Evolutionary conservation across 106 monocot species (phyloP), one percentile per base, ranked within the genome.

Genomic region (Phalaenopsis equestris): DNA sequence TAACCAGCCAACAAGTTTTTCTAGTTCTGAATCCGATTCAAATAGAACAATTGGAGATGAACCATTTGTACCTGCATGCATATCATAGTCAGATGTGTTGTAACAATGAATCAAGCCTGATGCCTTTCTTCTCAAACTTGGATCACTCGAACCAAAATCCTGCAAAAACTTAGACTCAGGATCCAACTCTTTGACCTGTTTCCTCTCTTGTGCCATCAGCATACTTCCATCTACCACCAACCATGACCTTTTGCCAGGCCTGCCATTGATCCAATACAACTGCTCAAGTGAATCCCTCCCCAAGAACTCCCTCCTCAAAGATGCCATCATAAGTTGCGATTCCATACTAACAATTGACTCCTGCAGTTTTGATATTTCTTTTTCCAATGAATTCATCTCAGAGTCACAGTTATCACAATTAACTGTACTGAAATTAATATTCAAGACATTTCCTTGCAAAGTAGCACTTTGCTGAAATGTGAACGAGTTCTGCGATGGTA

Each of bases 261-360:
- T 91, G n/a, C 88, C 83, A 14, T 87, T 87, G 75, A 91, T 73
- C 99, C 99, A 99, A 73, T 95, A 99, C 46, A 91, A 86, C 56
- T 95, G 86, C 76, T 89, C 93, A 77, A 70, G 73, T 67, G 93
- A 91, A 86, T 99, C 99, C 83, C 88, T 92, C 21, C 99, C 95
- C 45, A 98, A 73, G 38, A 89, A 90, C 42, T 99, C 99, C 74
- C 99, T 91, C 75, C 99, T 88, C 70, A 88, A 81, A 67, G 94
- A 93, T 83, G 88, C 47, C 75, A 80, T 83, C 81, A 85, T 86
- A 82, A 99, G 80, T 79, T 91, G 89, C 18, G 85, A 91, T 19
- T 94, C 93, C 56, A 94, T 76, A 79, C 14, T 78, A 9, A 75
- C 79, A 85, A 95, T 90, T 80, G 92, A 84, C 57, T 86, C 87